Base-by-base conservation (phyloP, 2,329 filamentous ascomycete species). In the Microcyclosporella mali region DNA sequence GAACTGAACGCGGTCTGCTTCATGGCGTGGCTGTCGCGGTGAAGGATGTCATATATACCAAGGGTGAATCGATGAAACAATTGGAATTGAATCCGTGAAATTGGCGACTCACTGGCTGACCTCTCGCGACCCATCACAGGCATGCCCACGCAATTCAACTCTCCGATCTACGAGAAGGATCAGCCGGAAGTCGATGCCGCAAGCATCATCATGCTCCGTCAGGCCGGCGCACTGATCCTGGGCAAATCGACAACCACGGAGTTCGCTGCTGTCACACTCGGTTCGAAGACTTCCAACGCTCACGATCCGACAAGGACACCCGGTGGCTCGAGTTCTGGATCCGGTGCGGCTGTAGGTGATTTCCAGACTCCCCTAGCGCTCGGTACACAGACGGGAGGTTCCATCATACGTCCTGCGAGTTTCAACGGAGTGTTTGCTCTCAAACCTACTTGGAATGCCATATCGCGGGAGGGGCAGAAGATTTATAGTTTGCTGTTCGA, bases 271-370 rank as follows among this genome's bases (percentile, higher is more conserved):
- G 77, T 71, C 0, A 69, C 68, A 1, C 60, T 67, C 11, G 79
- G 79, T 0, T 68, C 68, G 38, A 55, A 56, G 28, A 80, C 78
- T 1, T 57, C 62, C 3, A 85, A 85, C 56, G 78, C 81, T 0
- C 74, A 77, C 47, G 65, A 73, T 46, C 46, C 64, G 0, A 46
- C 44, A 0, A 68, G 72, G 3, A 84, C 81, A 0, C 81, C 82
- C 0, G 82, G 82, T 1, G 82, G 82, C 34, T 84, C 81, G 0
- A 84, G 79, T 0, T 78, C 79, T 0, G 82, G 82, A 0, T 84
- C 81, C 0, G 82, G 70, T 0, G 80, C 81, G 0, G 80, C 78
- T 0, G 80, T 85, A 0, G 81, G 68, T 6, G 82, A 85, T 49
- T 74, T 75, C 40, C 81, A 85, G 49, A 73, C 72, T 0, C 77